Conservation (phyloP, 257 asterid species). For the Knoxia roxburghii region DNA sequence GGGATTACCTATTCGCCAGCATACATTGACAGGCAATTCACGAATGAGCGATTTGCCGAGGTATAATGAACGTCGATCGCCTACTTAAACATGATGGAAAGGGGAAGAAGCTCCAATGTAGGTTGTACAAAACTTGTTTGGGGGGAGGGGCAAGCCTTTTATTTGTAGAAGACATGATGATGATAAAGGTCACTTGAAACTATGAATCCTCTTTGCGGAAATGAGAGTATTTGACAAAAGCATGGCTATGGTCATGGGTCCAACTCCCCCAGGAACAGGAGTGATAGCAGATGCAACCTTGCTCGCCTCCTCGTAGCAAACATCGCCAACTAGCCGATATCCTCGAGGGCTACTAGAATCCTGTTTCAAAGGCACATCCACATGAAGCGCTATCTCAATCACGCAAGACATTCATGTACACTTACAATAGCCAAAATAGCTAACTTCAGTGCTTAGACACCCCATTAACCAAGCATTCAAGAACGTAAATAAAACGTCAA, state of each 20-base stretch:
- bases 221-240: slow-evolving; percentile 83
- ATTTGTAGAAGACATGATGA: neutral
- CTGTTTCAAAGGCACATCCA: slow-evolving; percentile 29
- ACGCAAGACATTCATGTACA: neutral
- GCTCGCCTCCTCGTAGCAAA: slow-evolving; percentile 86
- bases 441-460: neutral
- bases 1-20: neutral
- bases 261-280: slow-evolving; percentile 98
- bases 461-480: neutral
- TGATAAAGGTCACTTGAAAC: slow-evolving; percentile 35
- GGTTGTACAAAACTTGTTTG: neutral
- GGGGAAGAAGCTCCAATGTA: neutral
- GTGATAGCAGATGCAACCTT: slow-evolving; percentile 89
- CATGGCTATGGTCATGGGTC: slow-evolving; percentile 99
- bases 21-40: neutral
- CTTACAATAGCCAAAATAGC: neutral
- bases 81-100: neutral
- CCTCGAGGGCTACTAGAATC: slow-evolving; percentile 61
- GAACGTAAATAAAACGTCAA: neutral
- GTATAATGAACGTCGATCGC: neutral
- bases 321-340: slow-evolving; percentile 80
- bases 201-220: slow-evolving; percentile 68
- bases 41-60: neutral
- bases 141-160: neutral
- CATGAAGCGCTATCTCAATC: neutral